Conservation (phyloP, 345 rosid species). For the Salix exigua region DNA sequence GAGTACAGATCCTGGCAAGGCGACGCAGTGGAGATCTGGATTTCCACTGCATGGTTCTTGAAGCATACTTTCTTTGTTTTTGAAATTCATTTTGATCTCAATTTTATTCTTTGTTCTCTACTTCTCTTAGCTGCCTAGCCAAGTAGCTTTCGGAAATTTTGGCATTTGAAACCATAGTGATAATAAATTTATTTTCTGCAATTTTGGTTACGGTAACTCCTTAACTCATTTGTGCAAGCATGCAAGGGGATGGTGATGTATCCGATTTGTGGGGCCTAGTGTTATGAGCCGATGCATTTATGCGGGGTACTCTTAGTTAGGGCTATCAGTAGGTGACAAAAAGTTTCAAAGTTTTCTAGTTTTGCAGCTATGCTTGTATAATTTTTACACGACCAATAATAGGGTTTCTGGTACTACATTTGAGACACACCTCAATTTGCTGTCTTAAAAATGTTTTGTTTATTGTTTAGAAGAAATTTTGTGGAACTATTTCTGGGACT, state of each 20-base stretch:
- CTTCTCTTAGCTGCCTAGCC: neutral
- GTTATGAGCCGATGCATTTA: conserved; percentile 5
- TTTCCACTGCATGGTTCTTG: neutral
- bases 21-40: neutral
- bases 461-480: neutral
- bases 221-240: conserved; percentile 27
- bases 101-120: neutral
- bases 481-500: neutral
- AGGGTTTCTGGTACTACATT: too few relatives aligned
- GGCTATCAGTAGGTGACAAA: conserved; percentile 14
- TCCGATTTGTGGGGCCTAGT: conserved; percentile 27
- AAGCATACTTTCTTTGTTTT: neutral
- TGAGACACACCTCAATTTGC: too few relatives aligned
- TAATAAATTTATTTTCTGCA: neutral
- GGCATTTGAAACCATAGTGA: neutral
- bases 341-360: conserved; percentile 8
- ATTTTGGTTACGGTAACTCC: neutral
- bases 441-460: too few relatives aligned
- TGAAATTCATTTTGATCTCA: neutral
- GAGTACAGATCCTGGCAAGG: neutral
- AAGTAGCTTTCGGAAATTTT: neutral
- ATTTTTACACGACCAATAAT: too few relatives aligned
- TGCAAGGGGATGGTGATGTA: conserved; percentile 20
- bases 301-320: conserved; percentile 19
- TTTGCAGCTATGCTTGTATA: neutral